Evolutionary conservation across 306 rosid genomes (phyloP).

Genomic region (Cucumis sativus): DNA sequence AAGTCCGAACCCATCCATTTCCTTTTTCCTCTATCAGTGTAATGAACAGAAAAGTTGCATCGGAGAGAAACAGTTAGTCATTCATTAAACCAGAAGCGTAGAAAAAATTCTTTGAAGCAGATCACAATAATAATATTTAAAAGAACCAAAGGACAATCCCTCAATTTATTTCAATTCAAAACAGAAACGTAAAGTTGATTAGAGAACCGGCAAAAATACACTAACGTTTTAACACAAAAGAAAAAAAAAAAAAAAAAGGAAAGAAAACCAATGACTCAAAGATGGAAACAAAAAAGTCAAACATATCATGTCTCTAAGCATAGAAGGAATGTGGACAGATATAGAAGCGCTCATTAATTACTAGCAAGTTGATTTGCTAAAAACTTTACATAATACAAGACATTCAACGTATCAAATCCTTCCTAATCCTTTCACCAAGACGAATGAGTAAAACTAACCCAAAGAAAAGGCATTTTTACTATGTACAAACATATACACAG

Average conservation of each 20-base stretch:
- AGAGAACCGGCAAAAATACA: not conserved
- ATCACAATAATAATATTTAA: not conserved
- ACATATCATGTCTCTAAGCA: not conserved
- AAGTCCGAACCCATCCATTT: conserved; percentile 54
- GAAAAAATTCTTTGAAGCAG: not conserved
- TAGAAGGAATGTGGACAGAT: conserved; percentile 1
- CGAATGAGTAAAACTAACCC: not conserved
- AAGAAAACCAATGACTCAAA: not conserved
- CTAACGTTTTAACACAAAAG: not conserved
- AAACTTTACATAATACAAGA: not conserved
- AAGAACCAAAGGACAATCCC: not conserved
- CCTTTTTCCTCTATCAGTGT: not conserved
- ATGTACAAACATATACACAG: not conserved
- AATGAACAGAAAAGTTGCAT: not conserved
- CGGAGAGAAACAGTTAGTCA: not conserved
- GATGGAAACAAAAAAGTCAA: not conserved
- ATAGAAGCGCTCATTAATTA: not conserved
- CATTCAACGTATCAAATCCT: not conserved
- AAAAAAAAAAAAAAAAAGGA: not conserved
- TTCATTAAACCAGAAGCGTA: not conserved
- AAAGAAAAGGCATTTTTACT: not conserved
- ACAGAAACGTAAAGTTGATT: not conserved
- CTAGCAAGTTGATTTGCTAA: not conserved
- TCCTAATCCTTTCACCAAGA: not conserved
- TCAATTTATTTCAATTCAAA: not conserved